Evolutionary conservation across 2,329 filamentous ascomycete genomes (phyloP), one percentile per base, ranked within the genome.

Genomic region (Xylariomycetidae sp.): DNA sequence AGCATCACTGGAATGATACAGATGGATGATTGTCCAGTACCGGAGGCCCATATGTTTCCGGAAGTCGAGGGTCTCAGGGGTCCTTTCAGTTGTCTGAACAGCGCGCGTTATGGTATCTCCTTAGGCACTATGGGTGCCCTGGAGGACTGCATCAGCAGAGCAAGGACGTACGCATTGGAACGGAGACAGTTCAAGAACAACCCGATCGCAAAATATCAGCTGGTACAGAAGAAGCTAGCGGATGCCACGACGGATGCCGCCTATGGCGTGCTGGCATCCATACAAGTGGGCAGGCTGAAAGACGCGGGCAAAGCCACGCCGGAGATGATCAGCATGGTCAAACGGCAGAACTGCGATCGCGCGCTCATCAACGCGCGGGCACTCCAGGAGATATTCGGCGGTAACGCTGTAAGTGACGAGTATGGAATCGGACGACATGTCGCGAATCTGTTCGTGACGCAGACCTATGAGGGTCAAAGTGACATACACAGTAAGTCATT

Each of bases 1-100:
- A 94, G 87, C 10, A 85, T 96, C 44, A 98, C 92, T 1, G 92
- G 92, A 37, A 97, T 97, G 92, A 96, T 98, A 46, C 88, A 95
- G 49, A 74, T 98, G 55, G 90, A 96, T 45, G 80, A 85, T 43
- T 89, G 86, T 46, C 90, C 92, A 1, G 88, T 98, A 1, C 82
- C 88, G 0, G 80, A 82, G 46, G 85, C 79, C 49, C 95, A 96
- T 66, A 94, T 98, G 88, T 88, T 98, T 52, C 89, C 89, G 1
- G 77, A 85, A 2, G 76, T 95, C 5, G 86, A 95, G 58, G 92
- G 92, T 5, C 70, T 98, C 19, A 76, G 67, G 40, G 92, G 92
- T 0, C 92, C 92, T 3, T 98, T 98, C 57, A 83, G 84, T 43
- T 98, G 92, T 57, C 73, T 98, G 44, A 98, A 97, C 67, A 90